A percentile compares a stretch with the other conserved stretches of the same genome.
Evolutionary conservation across 2,329 filamentous ascomycete genomes (phyloP).

Genomic region (Alternaria sp.): DNA sequence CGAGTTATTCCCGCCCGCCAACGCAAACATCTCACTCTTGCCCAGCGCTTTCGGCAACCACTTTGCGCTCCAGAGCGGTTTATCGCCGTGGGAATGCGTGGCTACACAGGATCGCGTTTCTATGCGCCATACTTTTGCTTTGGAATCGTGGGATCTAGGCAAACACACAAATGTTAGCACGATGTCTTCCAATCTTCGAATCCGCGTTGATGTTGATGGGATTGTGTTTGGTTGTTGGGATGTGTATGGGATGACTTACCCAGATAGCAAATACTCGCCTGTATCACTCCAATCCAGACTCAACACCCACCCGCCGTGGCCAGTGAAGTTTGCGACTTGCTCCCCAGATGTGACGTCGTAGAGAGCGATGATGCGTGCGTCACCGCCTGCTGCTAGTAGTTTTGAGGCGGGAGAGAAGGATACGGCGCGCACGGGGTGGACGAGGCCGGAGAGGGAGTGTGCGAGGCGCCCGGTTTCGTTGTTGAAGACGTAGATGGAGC

Average conservation of each 20-base stretch:
- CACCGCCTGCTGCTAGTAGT: slow-evolving; percentile 86
- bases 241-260: slow-evolving; percentile 52
- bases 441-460: slow-evolving; percentile 84
- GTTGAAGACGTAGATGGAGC: slow-evolving; percentile 91
- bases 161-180: too few relatives aligned
- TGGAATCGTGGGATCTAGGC: slow-evolving; percentile 79
- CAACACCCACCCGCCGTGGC: slow-evolving; percentile 86
- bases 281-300: slow-evolving; percentile 92
- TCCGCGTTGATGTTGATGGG: too few relatives aligned
- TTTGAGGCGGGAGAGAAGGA: slow-evolving; percentile 87
- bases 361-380: slow-evolving; percentile 84
- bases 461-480: slow-evolving; percentile 85
- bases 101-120: slow-evolving; percentile 85
- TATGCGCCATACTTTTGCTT: slow-evolving; percentile 94
- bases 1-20: slow-evolving; percentile 45
- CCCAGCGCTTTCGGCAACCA: slow-evolving; percentile 47
- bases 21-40: slow-evolving; percentile 50
- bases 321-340: slow-evolving; percentile 83
- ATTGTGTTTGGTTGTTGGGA: too few relatives aligned
- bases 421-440: slow-evolving; percentile 83
- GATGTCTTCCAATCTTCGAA: too few relatives aligned
- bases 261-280: slow-evolving; percentile 88
- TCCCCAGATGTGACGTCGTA: slow-evolving; percentile 94
- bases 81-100: slow-evolving; percentile 85
- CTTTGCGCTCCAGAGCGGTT: slow-evolving; percentile 48